Evolutionary conservation across 345 rosid species (phyloP), one percentile per base, ranked within the genome.

Genomic region (Toxicodendron radicans): DNA sequence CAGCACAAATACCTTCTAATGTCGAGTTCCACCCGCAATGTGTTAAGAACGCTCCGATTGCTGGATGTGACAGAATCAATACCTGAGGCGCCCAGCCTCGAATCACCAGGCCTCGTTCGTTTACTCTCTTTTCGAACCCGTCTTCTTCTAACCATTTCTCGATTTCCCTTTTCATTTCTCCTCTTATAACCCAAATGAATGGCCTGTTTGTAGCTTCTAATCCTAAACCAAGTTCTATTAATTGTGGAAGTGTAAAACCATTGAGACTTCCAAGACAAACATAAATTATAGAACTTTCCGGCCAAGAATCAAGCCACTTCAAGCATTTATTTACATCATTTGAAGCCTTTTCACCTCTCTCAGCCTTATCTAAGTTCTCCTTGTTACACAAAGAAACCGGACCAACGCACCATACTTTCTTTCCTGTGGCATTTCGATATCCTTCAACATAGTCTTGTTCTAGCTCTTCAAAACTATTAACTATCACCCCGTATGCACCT

Each of bases 21-120:
- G 83, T 82, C 9, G 92, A 88, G 56, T 87, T 89, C 92, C 92
- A 88, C 16, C 92, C 92, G 21, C 93, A 87, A 14, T 85, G 89
- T 41, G 89, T 89, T 66, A 89, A 70, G 75, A 89, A 89, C 2
- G 88, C 87, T 67, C 88, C 88, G 0, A 82, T 24, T 0, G 87
- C 64, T 0, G 70, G 21, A 30, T 87, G 91, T 11, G 93, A 87
- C 49, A 89, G 66, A 41, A 87, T 89, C 10, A 79, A 32, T 0
- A 89, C 77, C 58, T 89, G 91, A 0, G 93, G 93, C 1, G 89
- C 84, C 93, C 93, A 89, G 3, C 91, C 90, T 64, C 43, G 69
- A 16, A 89, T 78, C 35, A 89, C 20, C 5, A 89, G 73, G 20
- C 91, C 88, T 78, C 81, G 82, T 3, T 73, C 85, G 78, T 74